Evolutionary conservation across 768 basidiomycete genomes (phyloP).

Genomic region (Tulasnella sp.): DNA sequence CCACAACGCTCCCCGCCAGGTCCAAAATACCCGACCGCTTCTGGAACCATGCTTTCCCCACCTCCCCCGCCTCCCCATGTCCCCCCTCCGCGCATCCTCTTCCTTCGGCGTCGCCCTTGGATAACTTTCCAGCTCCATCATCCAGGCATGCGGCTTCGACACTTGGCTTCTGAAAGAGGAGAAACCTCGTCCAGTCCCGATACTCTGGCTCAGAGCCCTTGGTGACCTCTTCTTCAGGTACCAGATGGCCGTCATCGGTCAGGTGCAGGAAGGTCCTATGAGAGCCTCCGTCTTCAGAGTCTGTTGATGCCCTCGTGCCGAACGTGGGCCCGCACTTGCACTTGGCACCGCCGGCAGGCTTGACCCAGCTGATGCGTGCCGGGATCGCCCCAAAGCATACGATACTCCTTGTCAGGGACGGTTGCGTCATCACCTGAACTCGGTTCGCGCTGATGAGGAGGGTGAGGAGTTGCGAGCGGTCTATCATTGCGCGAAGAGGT

Average conservation of each 20-base stretch:
- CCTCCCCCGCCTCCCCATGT: constrained; percentile 83
- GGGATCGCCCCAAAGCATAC: constrained; percentile 84
- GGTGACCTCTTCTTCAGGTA: constrained; percentile 95
- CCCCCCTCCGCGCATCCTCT: constrained; percentile 75
- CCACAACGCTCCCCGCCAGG: constrained; percentile 78
- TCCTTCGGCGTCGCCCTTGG: constrained; percentile 64
- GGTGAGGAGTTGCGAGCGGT: constrained; percentile 72
- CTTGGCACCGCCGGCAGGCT: constrained; percentile 5
- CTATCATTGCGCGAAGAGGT: constrained; percentile 96
- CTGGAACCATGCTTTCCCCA: constrained; percentile 87
- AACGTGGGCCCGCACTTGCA: background rate
- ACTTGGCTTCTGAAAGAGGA: constrained; percentile 79
- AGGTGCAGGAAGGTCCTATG: constrained; percentile 38
- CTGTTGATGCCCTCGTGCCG: constrained; percentile 38
- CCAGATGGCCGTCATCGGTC: constrained; percentile 86
- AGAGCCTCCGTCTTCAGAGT: constrained; percentile 14
- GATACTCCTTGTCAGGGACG: constrained; percentile 91
- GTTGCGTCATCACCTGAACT: constrained; percentile 85
- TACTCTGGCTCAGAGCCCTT: constrained; percentile 90
- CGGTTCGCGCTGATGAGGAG: constrained; percentile 74
- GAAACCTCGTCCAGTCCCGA: constrained; percentile 52
- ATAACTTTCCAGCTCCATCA: constrained; percentile 87
- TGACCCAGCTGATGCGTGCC: constrained; percentile 40
- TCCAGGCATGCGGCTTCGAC: constrained; percentile 92
- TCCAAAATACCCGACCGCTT: constrained; percentile 93